Evolutionary conservation across 495 filamentous ascomycete genomes (phyloP).

Genomic region (Talaromyces proteolyticus): DNA sequence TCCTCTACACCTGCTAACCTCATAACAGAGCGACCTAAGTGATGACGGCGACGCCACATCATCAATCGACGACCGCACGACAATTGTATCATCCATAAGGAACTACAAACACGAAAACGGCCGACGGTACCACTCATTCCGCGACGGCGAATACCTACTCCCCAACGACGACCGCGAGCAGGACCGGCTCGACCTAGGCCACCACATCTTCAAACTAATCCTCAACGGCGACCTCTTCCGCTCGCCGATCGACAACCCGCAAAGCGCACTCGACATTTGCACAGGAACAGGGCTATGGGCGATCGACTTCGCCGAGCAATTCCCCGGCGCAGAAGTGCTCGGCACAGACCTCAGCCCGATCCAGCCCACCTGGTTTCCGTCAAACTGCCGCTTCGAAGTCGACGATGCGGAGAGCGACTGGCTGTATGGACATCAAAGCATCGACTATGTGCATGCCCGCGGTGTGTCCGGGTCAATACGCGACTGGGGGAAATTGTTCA

Average conservation of each 20-base stretch:
- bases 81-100: constrained; percentile 38
- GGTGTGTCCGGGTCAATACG: constrained; percentile 50
- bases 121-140: constrained; percentile 56
- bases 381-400: constrained; percentile 59
- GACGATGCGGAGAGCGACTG: constrained; percentile 57
- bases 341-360: constrained; percentile 57
- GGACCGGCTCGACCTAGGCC: constrained; percentile 62
- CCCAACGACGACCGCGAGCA: constrained; percentile 58
- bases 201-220: constrained; percentile 44
- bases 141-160: constrained; percentile 46
- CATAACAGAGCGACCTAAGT: constrained; percentile 12
- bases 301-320: constrained; percentile 51
- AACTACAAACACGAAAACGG: constrained; percentile 54
- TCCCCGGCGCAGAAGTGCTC: constrained; percentile 8
- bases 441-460: constrained; percentile 61
- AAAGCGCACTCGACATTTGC: constrained; percentile 52
- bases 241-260: constrained; percentile 42
- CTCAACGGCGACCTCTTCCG: constrained; percentile 46
- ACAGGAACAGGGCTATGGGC: constrained; percentile 63
- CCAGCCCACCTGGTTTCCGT: constrained; percentile 53
- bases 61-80: constrained; percentile 33
- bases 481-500: constrained; percentile 52
- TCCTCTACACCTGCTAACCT: not conserved
- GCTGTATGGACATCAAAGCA: constrained; percentile 37
- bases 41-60: constrained; percentile 33